phyloP scores from a whole-genome alignment of 257 asterid genomes.

The Mentha longifolia region DNA sequence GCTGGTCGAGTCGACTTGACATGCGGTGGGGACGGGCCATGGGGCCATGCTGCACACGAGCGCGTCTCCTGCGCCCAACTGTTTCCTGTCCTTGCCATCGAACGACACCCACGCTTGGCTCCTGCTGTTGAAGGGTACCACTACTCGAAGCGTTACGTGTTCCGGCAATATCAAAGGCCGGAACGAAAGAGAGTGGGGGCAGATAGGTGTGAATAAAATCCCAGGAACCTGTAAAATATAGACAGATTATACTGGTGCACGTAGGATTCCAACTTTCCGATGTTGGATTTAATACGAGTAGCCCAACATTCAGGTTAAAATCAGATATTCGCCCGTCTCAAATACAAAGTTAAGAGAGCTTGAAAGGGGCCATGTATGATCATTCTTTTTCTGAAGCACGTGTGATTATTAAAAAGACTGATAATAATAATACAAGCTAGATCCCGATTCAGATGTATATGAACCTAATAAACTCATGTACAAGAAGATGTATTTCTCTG shows the following conservation, averaged over 20 bases:
- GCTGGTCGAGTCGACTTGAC: constrained; percentile 73
- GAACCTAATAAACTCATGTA: not conserved
- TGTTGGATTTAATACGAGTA: not conserved
- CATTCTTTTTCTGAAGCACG: not conserved
- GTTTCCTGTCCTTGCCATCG: constrained; percentile 89
- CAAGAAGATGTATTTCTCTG: not conserved
- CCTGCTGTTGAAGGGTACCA: constrained; percentile 86
- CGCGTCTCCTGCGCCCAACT: constrained; percentile 88
- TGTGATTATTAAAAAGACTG: not conserved
- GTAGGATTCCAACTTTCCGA: too few relatives aligned
- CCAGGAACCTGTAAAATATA: constrained; percentile 76
- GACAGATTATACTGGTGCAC: not conserved
- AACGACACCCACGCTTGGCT: constrained; percentile 98
- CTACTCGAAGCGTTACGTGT: constrained; percentile 78
- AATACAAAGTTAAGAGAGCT: not conserved
- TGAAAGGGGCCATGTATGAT: not conserved
- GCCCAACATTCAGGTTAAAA: not conserved
- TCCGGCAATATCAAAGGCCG: constrained; percentile 95
- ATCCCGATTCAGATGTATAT: constrained; percentile 3
- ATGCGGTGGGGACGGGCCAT: constrained; percentile 98
- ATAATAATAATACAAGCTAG: not conserved
- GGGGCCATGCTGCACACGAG: constrained; percentile 98
- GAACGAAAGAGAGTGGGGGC: constrained; percentile 95
- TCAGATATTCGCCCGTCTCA: not conserved
- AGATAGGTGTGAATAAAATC: constrained; percentile 91